Conservation (phyloP, 352 stramenopile species). For the Pythium sukuiense region DNA sequence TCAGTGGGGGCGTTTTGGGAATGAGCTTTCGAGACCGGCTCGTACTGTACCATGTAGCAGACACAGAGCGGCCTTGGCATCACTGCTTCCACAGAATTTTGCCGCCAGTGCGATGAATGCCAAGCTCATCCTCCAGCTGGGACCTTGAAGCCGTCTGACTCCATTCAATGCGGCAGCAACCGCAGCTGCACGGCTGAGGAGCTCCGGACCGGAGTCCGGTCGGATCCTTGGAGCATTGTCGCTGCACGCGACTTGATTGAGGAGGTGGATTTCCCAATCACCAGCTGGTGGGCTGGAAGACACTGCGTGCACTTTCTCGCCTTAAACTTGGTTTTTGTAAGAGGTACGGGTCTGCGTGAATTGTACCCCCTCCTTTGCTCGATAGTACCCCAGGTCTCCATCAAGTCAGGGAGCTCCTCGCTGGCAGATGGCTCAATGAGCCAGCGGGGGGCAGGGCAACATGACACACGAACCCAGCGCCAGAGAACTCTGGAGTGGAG, state of each 20-base stretch:
- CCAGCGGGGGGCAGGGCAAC: neutral
- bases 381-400: neutral
- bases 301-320: neutral
- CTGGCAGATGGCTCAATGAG: neutral
- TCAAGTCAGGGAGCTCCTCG: neutral
- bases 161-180: neutral
- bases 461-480: neutral
- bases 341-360: neutral
- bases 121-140: slow-evolving; percentile 5
- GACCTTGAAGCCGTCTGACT: neutral
- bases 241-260: slow-evolving; percentile 3
- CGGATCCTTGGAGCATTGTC: neutral
- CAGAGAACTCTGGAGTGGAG: neutral
- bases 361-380: neutral
- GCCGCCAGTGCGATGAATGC: neutral
- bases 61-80: neutral
- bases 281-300: neutral
- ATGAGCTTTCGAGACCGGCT: slow-evolving; percentile 1
- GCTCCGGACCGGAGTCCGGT: no score
- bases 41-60: neutral
- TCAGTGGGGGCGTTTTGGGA: slow-evolving; percentile 5
- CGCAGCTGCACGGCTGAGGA: neutral
- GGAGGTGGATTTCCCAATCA: neutral
- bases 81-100: neutral
- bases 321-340: neutral